Evolutionary conservation across 2,329 filamentous ascomycete species (phyloP), one percentile per base, ranked within the genome.

Genomic region (Colletotrichum tamarilloi): DNA sequence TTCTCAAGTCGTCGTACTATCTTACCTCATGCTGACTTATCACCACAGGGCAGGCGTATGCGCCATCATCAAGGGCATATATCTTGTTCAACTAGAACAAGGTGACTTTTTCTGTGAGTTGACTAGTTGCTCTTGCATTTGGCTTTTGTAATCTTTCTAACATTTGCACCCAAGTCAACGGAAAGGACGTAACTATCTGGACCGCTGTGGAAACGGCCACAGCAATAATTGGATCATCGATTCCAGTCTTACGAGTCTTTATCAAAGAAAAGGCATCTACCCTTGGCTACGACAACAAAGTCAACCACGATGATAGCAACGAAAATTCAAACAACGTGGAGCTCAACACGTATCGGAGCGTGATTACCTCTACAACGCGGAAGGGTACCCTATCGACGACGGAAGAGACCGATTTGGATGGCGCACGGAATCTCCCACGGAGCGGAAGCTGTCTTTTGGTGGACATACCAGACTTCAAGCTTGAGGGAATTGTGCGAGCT

Each of bases 161-260:
- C 2, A 22, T 22, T 60, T n/a, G 24, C n/a, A 3, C 12, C 8
- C 3, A 2, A 77, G 76, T 72, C n/a, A 67, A 76, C 12, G 76
- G 75, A 1, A 71, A 62, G 4, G 68, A 74, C 11, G 75, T 80
- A 3, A 76, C 78, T 3, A 78, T 80, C 11, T 81, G 79, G 80
- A 77, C 75, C 19, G 73, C 75, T 0, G 79, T 77, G 14, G 80
- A 81, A 67, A 72, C 78, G 4, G 68, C 76, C 19, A 76, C 74
- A 4, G 78, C 79, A 7, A 78, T 81, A 28, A 74, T 80, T 3
- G 80, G 79, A 6, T 77, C 79, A 49, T 81, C 79, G 4, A 80
- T 81, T 28, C 80, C 80, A 9, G 79, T 81, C n/a, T 68, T 81
- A 8, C 78, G 80, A 1, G 79, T 77, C n/a, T 76, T 81, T 3